Percentiles rank a stretch among this genome's conserved stretches.
These are phyloP conservation scores for Allomyces javanicus DNA, from an alignment of 192 early-diverging fungal genomes.

Conservation along the genomic window DNA sequence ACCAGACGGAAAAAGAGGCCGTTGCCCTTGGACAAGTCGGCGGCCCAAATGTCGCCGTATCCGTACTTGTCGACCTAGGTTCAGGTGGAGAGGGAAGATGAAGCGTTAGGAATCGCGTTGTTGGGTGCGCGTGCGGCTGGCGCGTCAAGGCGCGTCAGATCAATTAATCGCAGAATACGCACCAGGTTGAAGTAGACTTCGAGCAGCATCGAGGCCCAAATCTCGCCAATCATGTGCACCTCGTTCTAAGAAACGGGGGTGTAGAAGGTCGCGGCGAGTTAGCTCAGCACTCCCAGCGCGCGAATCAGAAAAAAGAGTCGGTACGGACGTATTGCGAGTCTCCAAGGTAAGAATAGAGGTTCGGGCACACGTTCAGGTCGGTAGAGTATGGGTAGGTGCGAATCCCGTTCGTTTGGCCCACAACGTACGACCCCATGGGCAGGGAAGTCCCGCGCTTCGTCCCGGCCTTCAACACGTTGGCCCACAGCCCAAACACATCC, in stretches of 20 bases:
- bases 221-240: constrained; percentile 51
- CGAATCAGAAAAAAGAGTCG: no score
- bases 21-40: not conserved
- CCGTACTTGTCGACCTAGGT: constrained; percentile 14
- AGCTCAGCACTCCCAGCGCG: no score
- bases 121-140: no score
- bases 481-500: constrained; percentile 24
- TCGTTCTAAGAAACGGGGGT: constrained; percentile 23
- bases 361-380: not conserved
- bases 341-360: no score
- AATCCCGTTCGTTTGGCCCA: constrained; percentile 7
- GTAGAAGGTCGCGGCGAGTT: no score
- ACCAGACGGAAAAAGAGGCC: not conserved
- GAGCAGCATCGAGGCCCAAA: constrained; percentile 85
- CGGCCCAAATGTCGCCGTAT: constrained; percentile 5
- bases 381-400: constrained; percentile 21
- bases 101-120: no score
- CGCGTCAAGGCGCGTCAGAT: no score
- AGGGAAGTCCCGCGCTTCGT: constrained; percentile 18
- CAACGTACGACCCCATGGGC: constrained; percentile 19
- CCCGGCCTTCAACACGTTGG: constrained; percentile 11
- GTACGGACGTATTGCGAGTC: no score
- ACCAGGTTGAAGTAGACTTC: constrained; percentile 59
- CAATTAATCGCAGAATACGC: no score
- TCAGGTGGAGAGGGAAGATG: no score